Conservation (phyloP, 305 asterid species). For the Fraxinus dipetala region DNA sequence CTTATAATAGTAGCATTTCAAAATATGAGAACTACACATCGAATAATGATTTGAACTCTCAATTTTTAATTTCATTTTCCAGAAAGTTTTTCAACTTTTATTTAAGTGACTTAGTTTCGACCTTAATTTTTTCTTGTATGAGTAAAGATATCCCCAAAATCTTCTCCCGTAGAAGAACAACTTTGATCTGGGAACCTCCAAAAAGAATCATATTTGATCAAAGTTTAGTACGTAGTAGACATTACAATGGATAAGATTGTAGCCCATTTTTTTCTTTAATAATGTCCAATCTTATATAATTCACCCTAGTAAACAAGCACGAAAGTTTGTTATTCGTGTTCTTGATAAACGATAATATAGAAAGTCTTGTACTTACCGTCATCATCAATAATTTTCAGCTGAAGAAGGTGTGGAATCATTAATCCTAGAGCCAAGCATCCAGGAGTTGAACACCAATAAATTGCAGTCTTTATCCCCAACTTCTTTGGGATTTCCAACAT, state of each 20-base stretch:
- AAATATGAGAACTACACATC: neutral
- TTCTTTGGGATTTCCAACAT: constrained; percentile 42
- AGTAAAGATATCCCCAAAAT: neutral
- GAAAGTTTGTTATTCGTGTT: neutral
- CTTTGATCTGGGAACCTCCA: neutral
- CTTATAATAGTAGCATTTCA: neutral
- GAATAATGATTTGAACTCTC: neutral
- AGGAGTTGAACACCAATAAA: constrained; percentile 48
- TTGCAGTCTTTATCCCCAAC: constrained; percentile 43
- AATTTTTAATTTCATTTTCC: neutral
- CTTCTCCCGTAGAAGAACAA: neutral
- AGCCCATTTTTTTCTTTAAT: neutral
- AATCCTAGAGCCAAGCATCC: constrained; percentile 36
- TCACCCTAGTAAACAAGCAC: neutral
- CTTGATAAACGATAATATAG: neutral
- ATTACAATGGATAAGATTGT: neutral
- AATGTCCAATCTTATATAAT: neutral
- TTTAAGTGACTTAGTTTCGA: neutral
- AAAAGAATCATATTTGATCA: neutral
- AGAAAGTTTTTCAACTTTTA: neutral
- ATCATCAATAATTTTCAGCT: neutral
- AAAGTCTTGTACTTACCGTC: neutral
- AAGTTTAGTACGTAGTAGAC: neutral
- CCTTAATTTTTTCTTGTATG: neutral
- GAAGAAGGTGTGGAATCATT: neutral